phyloP scores from a whole-genome alignment of 78 protist genomes.

The Guillardia theta region DNA sequence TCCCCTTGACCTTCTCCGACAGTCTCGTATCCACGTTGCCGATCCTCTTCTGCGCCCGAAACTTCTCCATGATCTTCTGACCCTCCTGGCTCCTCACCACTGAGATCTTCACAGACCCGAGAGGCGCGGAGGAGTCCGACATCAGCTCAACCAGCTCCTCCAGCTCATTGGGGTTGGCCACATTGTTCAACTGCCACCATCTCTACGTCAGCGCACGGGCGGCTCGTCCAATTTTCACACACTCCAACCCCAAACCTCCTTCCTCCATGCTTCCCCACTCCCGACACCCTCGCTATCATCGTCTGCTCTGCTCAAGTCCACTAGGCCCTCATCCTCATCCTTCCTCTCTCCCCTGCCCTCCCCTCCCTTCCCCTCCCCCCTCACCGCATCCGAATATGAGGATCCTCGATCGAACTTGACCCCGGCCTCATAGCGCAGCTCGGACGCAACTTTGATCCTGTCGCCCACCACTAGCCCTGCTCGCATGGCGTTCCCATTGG shows the following conservation, averaged over 20 bases:
- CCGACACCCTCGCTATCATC: background rate
- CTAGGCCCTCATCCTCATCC: background rate
- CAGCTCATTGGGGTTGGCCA: too few species aligned
- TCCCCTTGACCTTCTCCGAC: background rate
- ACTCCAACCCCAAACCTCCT: background rate
- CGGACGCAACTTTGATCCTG: background rate
- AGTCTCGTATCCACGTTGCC: background rate
- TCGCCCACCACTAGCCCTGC: background rate
- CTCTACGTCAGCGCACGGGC: too few species aligned
- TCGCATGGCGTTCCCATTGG: background rate
- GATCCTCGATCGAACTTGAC: background rate
- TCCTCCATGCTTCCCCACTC: background rate
- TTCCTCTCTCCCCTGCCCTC: background rate
- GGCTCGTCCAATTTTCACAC: background rate
- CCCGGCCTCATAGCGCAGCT: background rate
- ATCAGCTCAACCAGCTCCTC: too few species aligned
- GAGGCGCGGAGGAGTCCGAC: too few species aligned
- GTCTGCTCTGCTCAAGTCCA: background rate
- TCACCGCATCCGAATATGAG: background rate
- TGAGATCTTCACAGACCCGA: too few species aligned
- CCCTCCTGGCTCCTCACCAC: too few species aligned
- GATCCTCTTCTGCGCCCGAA: background rate
- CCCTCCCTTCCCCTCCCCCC: background rate
- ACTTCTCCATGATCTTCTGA: background rate
- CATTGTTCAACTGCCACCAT: too few species aligned